phyloP scores from a whole-genome alignment of 75 land plant species.

The Cupressus sempervirens region DNA sequence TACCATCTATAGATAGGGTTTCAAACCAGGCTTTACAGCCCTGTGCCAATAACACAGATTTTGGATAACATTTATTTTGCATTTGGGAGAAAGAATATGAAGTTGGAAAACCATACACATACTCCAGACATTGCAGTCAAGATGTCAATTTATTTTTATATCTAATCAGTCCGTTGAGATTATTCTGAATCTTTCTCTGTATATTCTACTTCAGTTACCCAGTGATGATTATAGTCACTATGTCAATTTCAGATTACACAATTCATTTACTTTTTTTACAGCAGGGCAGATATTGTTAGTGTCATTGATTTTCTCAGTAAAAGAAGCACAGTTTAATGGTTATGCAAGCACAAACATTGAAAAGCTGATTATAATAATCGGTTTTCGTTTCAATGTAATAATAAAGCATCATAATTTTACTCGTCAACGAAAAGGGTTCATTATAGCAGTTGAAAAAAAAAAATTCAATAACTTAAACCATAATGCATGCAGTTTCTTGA shows the following conservation, averaged over 20 bases:
- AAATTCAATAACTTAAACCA: no score
- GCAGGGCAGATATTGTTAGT: not conserved
- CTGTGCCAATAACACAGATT: no score
- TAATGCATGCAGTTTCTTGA: not conserved
- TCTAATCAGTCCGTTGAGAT: not conserved
- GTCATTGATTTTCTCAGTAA: not conserved
- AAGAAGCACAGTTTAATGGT: not conserved
- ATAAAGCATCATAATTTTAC: not conserved
- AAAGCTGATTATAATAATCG: not conserved
- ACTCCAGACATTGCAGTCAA: no score
- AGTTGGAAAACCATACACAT: no score
- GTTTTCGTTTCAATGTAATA: not conserved
- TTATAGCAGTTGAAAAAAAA: no score
- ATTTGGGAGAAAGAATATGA: not conserved
- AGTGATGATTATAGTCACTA: not conserved
- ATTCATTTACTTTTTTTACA: not conserved
- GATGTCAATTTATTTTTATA: not conserved
- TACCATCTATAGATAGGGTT: no score
- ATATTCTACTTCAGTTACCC: not conserved
- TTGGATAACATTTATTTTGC: no score
- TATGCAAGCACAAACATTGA: not conserved
- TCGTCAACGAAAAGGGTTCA: no score
- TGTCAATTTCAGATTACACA: not conserved
- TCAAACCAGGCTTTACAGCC: no score
- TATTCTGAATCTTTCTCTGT: not conserved